Percentiles rank a stretch among this genome's conserved stretches.
Conservation (phyloP, 2,329 filamentous ascomycete genomes). For the Pseudogymnoascus sp. region DNA sequence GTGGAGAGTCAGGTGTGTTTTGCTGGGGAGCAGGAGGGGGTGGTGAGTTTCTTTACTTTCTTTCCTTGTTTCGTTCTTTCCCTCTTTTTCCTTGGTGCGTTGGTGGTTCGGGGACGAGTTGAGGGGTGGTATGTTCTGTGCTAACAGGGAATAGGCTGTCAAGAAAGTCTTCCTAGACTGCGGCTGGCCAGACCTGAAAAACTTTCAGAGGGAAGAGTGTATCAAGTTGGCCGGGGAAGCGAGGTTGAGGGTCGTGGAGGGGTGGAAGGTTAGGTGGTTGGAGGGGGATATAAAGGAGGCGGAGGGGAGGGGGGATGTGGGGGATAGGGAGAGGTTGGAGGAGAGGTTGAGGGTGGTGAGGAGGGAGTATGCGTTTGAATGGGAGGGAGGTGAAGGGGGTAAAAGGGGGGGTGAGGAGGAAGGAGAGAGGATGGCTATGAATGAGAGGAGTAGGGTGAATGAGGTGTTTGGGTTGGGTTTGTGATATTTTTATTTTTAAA, state of each 20-base stretch:
- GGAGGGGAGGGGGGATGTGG: not conserved
- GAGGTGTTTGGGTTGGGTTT: not conserved
- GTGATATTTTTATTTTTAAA: too few relatives aligned
- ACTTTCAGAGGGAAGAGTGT: not conserved
- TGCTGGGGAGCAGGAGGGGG: not conserved
- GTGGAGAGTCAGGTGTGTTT: not conserved
- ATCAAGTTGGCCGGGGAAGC: not conserved
- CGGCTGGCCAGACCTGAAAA: not conserved
- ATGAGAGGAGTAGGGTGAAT: too few relatives aligned
- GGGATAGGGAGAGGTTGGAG: not conserved
- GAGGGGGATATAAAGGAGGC: not conserved
- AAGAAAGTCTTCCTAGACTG: not conserved
- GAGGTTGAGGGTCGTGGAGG: not conserved
- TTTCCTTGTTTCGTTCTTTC: not conserved
- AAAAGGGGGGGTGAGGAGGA: not conserved
- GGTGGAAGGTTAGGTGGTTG: not conserved
- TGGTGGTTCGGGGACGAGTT: not conserved
- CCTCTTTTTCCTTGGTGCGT: too few relatives aligned
- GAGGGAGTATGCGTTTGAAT: not conserved
- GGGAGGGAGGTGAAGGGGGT: not conserved
- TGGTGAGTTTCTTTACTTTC: not conserved
- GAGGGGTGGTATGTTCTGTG: not conserved
- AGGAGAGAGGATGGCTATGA: too few relatives aligned
- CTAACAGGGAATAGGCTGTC: not conserved
- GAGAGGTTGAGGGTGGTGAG: not conserved